Conservation (phyloP, 805 yeast species). For the Pichia deserticola region DNA sequence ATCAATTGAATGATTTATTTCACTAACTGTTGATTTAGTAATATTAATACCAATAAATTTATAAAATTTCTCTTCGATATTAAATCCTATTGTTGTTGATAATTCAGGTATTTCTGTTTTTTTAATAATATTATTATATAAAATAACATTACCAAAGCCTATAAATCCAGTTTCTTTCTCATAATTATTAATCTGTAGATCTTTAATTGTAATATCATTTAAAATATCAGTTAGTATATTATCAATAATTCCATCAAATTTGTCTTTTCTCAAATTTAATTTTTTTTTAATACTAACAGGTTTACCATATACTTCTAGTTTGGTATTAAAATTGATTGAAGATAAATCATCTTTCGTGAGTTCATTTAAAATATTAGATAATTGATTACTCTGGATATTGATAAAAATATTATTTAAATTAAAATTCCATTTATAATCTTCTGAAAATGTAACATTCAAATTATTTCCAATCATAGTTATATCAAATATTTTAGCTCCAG, state of each 20-base stretch:
- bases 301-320: background rate
- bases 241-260: background rate
- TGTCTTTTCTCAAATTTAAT: background rate
- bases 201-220: background rate
- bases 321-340: background rate
- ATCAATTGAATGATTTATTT: background rate
- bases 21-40: background rate
- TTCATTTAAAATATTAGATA: background rate
- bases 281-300: background rate
- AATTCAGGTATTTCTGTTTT: slow-evolving; percentile 3
- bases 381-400: background rate
- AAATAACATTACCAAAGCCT: background rate
- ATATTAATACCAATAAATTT: slow-evolving; percentile 1
- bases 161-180: background rate
- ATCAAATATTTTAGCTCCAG: background rate
- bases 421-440: background rate
- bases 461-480: background rate
- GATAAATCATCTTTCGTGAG: background rate
- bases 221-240: background rate
- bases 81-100: slow-evolving; percentile 2
- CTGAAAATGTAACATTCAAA: background rate
- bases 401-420: background rate
- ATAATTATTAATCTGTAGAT: background rate
- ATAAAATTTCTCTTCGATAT: background rate
- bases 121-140: background rate